These are phyloP conservation scores for Amborella trichopoda DNA, from an alignment of 164 flowering plant genomes.

Conservation along the genomic window DNA sequence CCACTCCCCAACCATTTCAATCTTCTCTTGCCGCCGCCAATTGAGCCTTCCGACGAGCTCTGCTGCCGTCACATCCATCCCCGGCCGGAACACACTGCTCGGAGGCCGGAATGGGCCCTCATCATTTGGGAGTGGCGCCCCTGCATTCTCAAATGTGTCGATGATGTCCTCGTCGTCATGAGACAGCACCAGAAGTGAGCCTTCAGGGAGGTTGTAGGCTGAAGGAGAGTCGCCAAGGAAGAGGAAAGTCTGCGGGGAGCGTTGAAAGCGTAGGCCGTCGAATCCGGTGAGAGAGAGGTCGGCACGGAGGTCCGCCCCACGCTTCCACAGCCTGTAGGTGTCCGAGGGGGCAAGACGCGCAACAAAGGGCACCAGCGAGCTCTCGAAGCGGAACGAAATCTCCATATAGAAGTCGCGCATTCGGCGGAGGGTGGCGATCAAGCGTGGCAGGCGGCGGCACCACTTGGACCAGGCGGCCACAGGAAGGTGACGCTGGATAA, in stretches of 20 bases:
- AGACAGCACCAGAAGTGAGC: constrained; percentile 60
- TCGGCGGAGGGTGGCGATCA: constrained; percentile 54
- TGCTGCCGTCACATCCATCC: constrained; percentile 88
- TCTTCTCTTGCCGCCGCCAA: constrained; percentile 84
- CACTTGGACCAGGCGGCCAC: constrained; percentile 78
- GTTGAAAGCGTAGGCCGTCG: constrained; percentile 85
- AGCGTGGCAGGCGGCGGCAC: constrained; percentile 84
- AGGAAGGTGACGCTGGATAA: constrained; percentile 51
- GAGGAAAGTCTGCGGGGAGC: constrained; percentile 81
- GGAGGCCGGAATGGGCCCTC: constrained; percentile 51
- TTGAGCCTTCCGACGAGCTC: constrained; percentile 60
- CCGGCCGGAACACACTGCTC: constrained; percentile 79
- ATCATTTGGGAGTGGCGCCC: constrained; percentile 45
- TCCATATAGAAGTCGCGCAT: constrained; percentile 98
- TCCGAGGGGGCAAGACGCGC: constrained; percentile 89
- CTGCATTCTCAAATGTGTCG: constrained; percentile 89
- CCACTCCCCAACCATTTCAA: constrained; percentile 77
- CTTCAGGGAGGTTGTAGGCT: constrained; percentile 28
- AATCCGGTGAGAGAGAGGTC: constrained; percentile 87
- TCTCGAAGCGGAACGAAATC: constrained; percentile 88
- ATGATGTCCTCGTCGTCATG: constrained; percentile 49
- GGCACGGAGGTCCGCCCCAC: constrained; percentile 77
- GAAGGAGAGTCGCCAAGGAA: constrained; percentile 67
- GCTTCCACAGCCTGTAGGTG: constrained; percentile 91
- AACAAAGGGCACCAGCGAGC: constrained; percentile 87